Evolutionary conservation across 176 grass and related monocot genomes (phyloP).

Genomic region (Avena insularis): DNA sequence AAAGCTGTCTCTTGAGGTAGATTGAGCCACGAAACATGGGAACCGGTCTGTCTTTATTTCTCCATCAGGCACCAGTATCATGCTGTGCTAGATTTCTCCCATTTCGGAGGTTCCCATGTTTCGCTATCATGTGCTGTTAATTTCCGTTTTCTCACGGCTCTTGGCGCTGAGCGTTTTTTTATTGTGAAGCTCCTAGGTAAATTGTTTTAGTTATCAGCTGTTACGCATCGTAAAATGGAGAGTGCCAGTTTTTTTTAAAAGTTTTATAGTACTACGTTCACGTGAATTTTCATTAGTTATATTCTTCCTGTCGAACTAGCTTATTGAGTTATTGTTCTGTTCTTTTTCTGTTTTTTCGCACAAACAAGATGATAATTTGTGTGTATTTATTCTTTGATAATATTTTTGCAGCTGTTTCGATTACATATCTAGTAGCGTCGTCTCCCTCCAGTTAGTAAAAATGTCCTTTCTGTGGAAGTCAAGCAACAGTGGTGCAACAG

Average conservation of each 20-base stretch:
- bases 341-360: background rate
- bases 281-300: background rate
- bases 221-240: background rate
- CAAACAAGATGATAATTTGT: slow-evolving; percentile 5
- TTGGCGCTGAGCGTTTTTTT: background rate
- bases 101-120: background rate
- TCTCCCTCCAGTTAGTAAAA: slow-evolving; percentile 15
- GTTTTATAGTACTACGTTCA: background rate
- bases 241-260: background rate
- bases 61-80: background rate
- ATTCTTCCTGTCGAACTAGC: background rate
- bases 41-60: background rate
- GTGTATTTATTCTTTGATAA: background rate
- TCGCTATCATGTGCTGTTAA: background rate
- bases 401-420: slow-evolving; percentile 23
- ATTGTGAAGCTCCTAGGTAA: background rate
- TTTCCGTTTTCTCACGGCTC: background rate
- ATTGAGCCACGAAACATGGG: too few species aligned
- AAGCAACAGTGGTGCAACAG: slow-evolving; percentile 42
- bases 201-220: background rate
- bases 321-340: background rate
- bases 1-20: too few species aligned
- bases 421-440: slow-evolving; percentile 10
- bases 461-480: slow-evolving; percentile 68
- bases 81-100: background rate